Evolutionary conservation across 1,139 yeast genomes (phyloP), one percentile per base, ranked within the genome.

Genomic region (Sugiyamaella sp.): DNA sequence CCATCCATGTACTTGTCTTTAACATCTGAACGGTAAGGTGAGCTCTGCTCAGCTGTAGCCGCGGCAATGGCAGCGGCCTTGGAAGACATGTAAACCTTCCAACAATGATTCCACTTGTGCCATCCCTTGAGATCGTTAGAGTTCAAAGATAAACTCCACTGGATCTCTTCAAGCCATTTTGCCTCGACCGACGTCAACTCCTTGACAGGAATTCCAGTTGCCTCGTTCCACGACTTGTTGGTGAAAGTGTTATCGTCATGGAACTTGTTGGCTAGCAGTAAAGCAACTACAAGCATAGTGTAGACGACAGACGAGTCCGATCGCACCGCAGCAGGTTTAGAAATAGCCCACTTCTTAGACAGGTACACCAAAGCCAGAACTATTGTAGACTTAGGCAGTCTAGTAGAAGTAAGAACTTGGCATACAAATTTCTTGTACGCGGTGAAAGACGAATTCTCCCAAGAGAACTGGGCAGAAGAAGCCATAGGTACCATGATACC

Each of bases 191-290:
- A 67, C 64, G 91, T 89, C 58, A 93, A 76, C 38, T 78, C 73
- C 2, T 65, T 65, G 52, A 89, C 77, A 14, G 81, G 74, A 59
- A 93, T 78, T 22, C 96, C 96, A 12, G 97, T 88, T 20, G 97
- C 98, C 54, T 90, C 93, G 46, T 90, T 80, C 99, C 99, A 93
- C 8, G 97, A 89, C 66, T 84, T 84, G 73, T 91, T 93, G 57
- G 96, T 90, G 67, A 93, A 93, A 22, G 98, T 93, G 72, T 91
- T 90, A 74, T 93, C 99, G 71, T 93, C 98, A 68, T 91, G 90
- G 70, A 90, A 89, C 72, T 93, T 93, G 74, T 93, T 93, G 44
- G 97, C 96, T 59, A 93, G 76, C 39, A 93, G 80, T 46, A 93
- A 77, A 1, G 95, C 80, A 27, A 86, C 79, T 46, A 86, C 84